phyloP scores from a whole-genome alignment of 2,329 filamentous ascomycete genomes.

The Monilinia aucupariae region DNA sequence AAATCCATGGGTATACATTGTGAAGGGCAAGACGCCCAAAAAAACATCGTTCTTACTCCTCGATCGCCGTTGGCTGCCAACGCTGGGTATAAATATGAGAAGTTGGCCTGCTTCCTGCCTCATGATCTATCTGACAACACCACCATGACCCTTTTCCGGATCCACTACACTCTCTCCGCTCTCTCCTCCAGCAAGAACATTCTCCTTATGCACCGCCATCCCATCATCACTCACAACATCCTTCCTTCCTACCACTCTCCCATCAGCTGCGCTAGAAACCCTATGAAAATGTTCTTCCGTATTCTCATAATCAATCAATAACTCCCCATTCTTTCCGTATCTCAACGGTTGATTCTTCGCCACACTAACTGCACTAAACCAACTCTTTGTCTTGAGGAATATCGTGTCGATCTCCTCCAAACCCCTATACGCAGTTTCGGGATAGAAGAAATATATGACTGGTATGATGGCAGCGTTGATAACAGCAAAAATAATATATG shows the following conservation, averaged over 20 bases:
- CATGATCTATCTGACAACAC: background rate
- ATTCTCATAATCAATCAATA: conserved; percentile 5
- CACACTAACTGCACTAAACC: conserved; percentile 2
- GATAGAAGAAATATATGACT: conserved; percentile 44
- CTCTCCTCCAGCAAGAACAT: background rate
- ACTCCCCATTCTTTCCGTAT: conserved; percentile 9
- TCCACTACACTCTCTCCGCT: background rate
- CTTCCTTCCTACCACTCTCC: background rate
- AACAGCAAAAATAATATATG: conserved; percentile 50
- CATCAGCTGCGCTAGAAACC: background rate
- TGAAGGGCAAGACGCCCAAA: background rate
- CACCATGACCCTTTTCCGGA: background rate
- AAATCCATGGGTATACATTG: background rate
- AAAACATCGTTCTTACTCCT: background rate
- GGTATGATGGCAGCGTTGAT: conserved; percentile 42
- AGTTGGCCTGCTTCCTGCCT: background rate
- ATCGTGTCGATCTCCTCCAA: conserved; percentile 16
- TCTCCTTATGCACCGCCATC: background rate
- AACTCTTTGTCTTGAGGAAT: background rate
- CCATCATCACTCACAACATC: background rate
- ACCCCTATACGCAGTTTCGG: conserved; percentile 41
- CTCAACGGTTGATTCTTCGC: background rate
- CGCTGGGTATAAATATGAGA: conserved; percentile 5
- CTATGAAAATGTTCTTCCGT: background rate
- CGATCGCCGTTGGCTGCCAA: background rate